Percentiles rank a stretch among this genome's conserved stretches.
phyloP scores from a whole-genome alignment of 2,329 filamentous ascomycete species.

The Lachnellula hyalina region DNA sequence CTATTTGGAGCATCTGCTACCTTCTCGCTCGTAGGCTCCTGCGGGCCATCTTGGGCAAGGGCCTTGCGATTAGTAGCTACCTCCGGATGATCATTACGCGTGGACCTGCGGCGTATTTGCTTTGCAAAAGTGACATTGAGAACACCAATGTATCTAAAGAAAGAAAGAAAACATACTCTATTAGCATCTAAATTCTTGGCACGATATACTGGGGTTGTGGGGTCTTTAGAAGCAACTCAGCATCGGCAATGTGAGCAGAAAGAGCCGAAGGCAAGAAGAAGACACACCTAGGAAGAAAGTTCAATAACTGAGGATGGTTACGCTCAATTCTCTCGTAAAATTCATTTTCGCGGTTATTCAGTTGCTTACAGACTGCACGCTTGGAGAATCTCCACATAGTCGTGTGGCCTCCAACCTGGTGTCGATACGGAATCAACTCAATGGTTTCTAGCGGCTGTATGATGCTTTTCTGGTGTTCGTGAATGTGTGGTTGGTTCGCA shows the following conservation, averaged over 20 bases:
- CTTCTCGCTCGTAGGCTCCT: slow-evolving; percentile 14
- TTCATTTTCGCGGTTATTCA: slow-evolving; percentile 97
- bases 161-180: slow-evolving; percentile 19
- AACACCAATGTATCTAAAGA: slow-evolving; percentile 83
- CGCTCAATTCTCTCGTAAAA: slow-evolving; percentile 97
- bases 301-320: slow-evolving; percentile 81
- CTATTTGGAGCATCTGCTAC: slow-evolving; percentile 1
- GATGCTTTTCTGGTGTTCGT: slow-evolving; percentile 43
- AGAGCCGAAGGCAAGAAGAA: slow-evolving; percentile 11
- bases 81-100: slow-evolving; percentile 45
- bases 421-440: slow-evolving; percentile 92
- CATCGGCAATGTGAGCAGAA: slow-evolving; percentile 28
- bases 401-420: slow-evolving; percentile 95
- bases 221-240: slow-evolving; percentile 23
- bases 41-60: slow-evolving; percentile 21
- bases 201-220: slow-evolving; percentile 5
- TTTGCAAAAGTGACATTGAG: slow-evolving; percentile 95
- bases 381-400: slow-evolving; percentile 95
- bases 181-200: slow-evolving; percentile 15
- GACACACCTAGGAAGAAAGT: slow-evolving; percentile 78
- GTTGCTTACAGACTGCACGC: slow-evolving; percentile 92
- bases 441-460: slow-evolving; percentile 73
- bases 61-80: slow-evolving; percentile 14
- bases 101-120: slow-evolving; percentile 61
- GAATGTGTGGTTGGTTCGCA: slow-evolving; percentile 44